Conservation (phyloP, 495 filamentous ascomycete genomes). For the Aspergillus kassunensis region DNA sequence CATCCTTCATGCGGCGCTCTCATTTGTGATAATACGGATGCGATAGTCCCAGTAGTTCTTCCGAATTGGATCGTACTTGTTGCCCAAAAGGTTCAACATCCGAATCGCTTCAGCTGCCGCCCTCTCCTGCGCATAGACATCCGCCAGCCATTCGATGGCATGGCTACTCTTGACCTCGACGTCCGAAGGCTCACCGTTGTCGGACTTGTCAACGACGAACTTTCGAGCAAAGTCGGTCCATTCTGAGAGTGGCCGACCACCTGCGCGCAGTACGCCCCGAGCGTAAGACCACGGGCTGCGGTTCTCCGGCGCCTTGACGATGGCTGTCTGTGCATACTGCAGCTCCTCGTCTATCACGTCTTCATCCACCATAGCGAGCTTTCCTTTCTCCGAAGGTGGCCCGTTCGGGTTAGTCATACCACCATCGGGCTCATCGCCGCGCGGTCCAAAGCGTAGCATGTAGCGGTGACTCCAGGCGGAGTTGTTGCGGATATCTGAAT, state of each 20-base stretch:
- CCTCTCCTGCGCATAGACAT: conserved; percentile 55
- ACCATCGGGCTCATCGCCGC: conserved; percentile 28
- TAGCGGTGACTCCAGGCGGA: conserved; percentile 96
- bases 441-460: conserved; percentile 76
- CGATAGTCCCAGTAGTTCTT: conserved; percentile 90
- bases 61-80: conserved; percentile 87
- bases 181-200: conserved; percentile 21
- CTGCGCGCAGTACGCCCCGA: conserved; percentile 65
- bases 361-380: conserved; percentile 47
- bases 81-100: conserved; percentile 67
- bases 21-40: conserved; percentile 45
- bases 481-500: conserved; percentile 85
- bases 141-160: conserved; percentile 86
- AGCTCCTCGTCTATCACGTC: conserved; percentile 72
- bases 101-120: conserved; percentile 33
- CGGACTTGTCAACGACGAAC: conserved; percentile 56
- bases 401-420: conserved; percentile 43
- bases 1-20: conserved; percentile 8
- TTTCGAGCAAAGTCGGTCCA: conserved; percentile 61
- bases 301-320: conserved; percentile 82
- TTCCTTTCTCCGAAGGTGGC: conserved; percentile 38
- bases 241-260: conserved; percentile 50
- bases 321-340: conserved; percentile 63
- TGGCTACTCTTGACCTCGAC: conserved; percentile 65
- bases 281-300: conserved; percentile 92